Evolutionary conservation across 2,329 filamentous ascomycete genomes (phyloP).

Genomic region (Aspergillus uvarum): DNA sequence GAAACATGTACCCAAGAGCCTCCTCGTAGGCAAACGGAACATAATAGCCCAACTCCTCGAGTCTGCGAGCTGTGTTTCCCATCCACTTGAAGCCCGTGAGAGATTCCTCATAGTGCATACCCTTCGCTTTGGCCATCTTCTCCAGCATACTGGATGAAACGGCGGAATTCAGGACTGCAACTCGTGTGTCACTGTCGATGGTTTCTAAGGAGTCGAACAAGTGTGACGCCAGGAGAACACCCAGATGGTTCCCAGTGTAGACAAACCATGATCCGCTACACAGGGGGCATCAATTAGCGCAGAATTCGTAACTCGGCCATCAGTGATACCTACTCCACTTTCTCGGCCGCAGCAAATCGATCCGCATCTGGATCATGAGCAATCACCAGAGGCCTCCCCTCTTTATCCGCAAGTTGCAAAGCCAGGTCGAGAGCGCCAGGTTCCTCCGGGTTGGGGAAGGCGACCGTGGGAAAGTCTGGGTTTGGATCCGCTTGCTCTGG

Average conservation of each 20-base stretch:
- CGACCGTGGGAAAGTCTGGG: conserved; percentile 63
- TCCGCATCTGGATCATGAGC: conserved; percentile 67
- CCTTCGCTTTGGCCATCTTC: conserved; percentile 55
- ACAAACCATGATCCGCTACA: conserved; percentile 55
- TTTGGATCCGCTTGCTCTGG: conserved; percentile 56
- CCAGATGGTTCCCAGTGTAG: conserved; percentile 66
- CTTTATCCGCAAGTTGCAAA: conserved; percentile 54
- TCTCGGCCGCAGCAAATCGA: conserved; percentile 62
- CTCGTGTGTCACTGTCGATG: conserved; percentile 36
- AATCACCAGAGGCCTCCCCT: conserved; percentile 53
- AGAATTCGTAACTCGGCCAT: neutral
- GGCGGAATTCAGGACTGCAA: conserved; percentile 61
- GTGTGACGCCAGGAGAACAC: conserved; percentile 59
- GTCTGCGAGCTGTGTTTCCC: conserved; percentile 58
- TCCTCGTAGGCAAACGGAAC: conserved; percentile 64
- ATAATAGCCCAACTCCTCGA: conserved; percentile 51
- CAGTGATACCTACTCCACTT: conserved; percentile 43
- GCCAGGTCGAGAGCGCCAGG: conserved; percentile 61
- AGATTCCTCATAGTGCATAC: conserved; percentile 60
- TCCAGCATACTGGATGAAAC: conserved; percentile 65
- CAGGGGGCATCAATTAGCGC: neutral
- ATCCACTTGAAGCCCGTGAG: conserved; percentile 70
- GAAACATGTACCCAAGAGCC: conserved; percentile 67
- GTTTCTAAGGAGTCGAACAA: conserved; percentile 50
- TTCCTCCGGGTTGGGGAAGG: conserved; percentile 66